Evolutionary conservation across 129 eudicot species (phyloP).

Genomic region (Helianthus annuus): DNA sequence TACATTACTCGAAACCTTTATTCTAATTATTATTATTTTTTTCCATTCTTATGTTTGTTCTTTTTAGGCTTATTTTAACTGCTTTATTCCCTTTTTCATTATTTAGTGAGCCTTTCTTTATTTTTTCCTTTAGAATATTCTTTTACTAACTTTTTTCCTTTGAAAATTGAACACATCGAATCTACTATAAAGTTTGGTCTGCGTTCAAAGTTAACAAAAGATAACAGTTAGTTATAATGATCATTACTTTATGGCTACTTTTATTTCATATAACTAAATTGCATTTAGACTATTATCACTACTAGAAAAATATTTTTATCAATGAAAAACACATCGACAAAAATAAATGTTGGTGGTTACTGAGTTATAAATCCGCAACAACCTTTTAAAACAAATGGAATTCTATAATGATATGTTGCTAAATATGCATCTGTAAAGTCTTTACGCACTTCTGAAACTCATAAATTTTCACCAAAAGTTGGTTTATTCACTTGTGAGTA

Average conservation of each 20-base stretch:
- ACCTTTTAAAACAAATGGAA: too few species aligned
- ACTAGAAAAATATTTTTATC: too few species aligned
- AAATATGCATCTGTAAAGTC: too few species aligned
- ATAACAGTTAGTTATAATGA: slow-evolving; percentile 10
- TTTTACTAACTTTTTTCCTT: slow-evolving; percentile 10
- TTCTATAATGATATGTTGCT: too few species aligned
- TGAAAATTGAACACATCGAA: slow-evolving; percentile 13
- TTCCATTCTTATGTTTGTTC: slow-evolving; percentile 49
- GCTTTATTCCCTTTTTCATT: slow-evolving; percentile 46
- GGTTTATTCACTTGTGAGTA: too few species aligned
- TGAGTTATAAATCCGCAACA: too few species aligned
- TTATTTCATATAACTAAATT: neutral
- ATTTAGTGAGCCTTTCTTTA: slow-evolving; percentile 29
- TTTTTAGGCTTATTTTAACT: slow-evolving; percentile 36
- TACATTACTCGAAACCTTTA: slow-evolving; percentile 34
- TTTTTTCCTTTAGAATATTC: slow-evolving; percentile 33
- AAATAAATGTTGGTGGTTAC: too few species aligned
- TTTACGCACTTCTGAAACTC: too few species aligned
- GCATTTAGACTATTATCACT: neutral
- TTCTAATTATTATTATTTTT: slow-evolving; percentile 25
- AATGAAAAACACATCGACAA: too few species aligned
- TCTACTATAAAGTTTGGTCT: slow-evolving; percentile 23
- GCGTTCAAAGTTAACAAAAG: neutral
- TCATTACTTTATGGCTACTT: neutral
- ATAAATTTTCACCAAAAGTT: too few species aligned